Base-by-base conservation (phyloP, 2,329 filamentous ascomycete genomes). In the Fusarium sp. region DNA sequence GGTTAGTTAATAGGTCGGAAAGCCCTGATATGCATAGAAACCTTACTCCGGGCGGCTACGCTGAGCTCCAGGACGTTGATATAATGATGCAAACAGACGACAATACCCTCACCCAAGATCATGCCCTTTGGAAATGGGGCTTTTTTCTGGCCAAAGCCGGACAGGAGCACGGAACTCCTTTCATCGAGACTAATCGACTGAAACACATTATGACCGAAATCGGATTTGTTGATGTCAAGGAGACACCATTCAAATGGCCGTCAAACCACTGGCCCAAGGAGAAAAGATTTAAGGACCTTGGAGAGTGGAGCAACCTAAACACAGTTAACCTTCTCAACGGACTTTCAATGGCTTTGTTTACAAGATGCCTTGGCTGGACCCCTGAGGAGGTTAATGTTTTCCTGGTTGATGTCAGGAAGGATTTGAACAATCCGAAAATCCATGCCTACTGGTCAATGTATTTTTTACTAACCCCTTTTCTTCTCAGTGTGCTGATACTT, bases 211-310 rank as follows among this genome's bases (percentile, higher is more conserved):
- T 89, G 65, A 76, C 77, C 13, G 83, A 85, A 19, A 85, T 84
- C 1, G 88, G 88, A 3, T 90, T 90, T 70, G 78, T 81, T 56
- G 81, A 88, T 66, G 82, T 90, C 0, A 74, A 78, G 1, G 84
- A 88, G 72, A 78, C 81, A 7, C 77, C 84, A 15, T 85, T 82
- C 74, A 85, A 84, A 75, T 84, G 86, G 78, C 86, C 87, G 2
- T 80, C 82, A 49, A 86, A 85, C 68, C 78, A 81, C 9, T 89
- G 87, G 87, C 83, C 86, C 0, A 85, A 83, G 60, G 84, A 86
- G 25, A 81, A 79, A 18, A 84, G 84, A 35, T 81, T 85, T 50
- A 89, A 88, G 74, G 84, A 87, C 52, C 75, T 88, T 7, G 87
- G 87, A 59, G 53, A 53, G 30, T 74, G 74, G 75, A 74, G 65